phyloP scores from a whole-genome alignment of 225 moss, liverwort and hornwort genomes.

The Asterella californica region DNA sequence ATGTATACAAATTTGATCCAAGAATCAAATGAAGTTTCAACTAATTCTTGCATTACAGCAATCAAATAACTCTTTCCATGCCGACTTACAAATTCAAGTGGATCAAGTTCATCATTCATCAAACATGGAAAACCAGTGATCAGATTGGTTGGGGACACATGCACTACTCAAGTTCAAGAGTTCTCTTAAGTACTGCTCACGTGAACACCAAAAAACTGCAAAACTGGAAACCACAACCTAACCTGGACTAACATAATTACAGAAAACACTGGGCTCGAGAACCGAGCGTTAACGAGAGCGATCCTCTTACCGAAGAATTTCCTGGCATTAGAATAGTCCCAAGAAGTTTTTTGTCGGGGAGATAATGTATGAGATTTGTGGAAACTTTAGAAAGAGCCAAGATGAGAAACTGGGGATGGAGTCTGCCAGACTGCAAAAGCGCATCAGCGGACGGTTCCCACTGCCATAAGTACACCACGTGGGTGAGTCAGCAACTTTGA shows the following conservation, averaged over 20 bases:
- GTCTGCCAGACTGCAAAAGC: constrained; percentile 56
- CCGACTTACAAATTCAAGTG: no score
- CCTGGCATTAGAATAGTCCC: constrained; percentile 68
- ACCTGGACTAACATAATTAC: not conserved
- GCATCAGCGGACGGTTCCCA: constrained; percentile 66
- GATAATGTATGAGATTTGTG: constrained; percentile 61
- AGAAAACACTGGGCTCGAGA: not conserved
- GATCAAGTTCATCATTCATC: no score
- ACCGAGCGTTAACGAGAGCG: not conserved
- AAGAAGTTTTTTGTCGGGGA: constrained; percentile 56
- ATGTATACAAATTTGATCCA: not conserved
- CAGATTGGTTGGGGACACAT: no score
- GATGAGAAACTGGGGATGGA: constrained; percentile 59
- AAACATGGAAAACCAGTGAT: no score
- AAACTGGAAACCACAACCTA: not conserved
- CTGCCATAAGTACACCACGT: constrained; percentile 61
- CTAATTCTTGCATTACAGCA: no score
- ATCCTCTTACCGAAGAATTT: constrained; percentile 54
- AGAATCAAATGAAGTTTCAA: not conserved
- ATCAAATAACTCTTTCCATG: no score
- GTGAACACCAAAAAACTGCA: no score
- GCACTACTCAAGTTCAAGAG: no score
- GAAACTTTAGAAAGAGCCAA: constrained; percentile 66
- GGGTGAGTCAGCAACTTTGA: constrained; percentile 18
- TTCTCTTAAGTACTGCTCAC: no score